These are phyloP conservation scores for Auricularia heimuer DNA, from an alignment of 768 basidiomycete genomes.

Conservation along the genomic window DNA sequence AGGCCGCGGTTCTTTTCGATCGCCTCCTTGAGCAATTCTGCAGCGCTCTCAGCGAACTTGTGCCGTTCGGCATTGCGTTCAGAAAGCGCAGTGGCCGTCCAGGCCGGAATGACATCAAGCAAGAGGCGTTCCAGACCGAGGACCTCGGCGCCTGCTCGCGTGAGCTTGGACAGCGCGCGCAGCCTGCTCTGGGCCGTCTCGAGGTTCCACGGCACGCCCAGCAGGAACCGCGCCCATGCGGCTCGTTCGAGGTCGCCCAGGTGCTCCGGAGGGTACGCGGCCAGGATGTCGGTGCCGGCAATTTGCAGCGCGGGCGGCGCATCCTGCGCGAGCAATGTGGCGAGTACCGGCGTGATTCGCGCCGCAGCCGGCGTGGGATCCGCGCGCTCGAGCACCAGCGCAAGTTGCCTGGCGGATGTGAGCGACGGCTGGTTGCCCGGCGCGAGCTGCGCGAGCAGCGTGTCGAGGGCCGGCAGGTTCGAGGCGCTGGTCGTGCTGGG, in stretches of 20 bases:
- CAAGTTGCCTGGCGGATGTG: not conserved
- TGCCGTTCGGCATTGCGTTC: slow-evolving; percentile 7
- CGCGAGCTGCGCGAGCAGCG: not conserved
- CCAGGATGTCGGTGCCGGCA: slow-evolving; percentile 62
- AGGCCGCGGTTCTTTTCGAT: slow-evolving; percentile 44
- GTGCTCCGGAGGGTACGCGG: slow-evolving; percentile 42
- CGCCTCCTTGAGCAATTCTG: slow-evolving; percentile 44
- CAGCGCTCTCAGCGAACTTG: slow-evolving; percentile 23
- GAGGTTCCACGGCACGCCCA: slow-evolving; percentile 41
- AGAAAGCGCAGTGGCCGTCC: slow-evolving; percentile 60
- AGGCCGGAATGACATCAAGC: slow-evolving; percentile 45
- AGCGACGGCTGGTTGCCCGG: not conserved
- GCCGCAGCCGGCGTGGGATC: slow-evolving; percentile 42
- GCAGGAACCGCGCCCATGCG: slow-evolving; percentile 55
- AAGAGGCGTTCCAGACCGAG: slow-evolving; percentile 54
- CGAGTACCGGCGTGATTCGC: slow-evolving; percentile 49
- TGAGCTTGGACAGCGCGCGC: slow-evolving; percentile 57
- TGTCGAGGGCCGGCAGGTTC: not conserved
- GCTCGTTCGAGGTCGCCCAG: slow-evolving; percentile 35
- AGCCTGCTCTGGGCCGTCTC: slow-evolving; percentile 66
- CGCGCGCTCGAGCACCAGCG: not conserved
- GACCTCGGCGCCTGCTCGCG: slow-evolving; percentile 48
- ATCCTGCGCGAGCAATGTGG: slow-evolving; percentile 44
- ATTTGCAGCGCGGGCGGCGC: slow-evolving; percentile 50
- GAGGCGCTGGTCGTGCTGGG: not conserved